Evolutionary conservation across 495 filamentous ascomycete species (phyloP).

Genomic region (Schizothecium vesticola): DNA sequence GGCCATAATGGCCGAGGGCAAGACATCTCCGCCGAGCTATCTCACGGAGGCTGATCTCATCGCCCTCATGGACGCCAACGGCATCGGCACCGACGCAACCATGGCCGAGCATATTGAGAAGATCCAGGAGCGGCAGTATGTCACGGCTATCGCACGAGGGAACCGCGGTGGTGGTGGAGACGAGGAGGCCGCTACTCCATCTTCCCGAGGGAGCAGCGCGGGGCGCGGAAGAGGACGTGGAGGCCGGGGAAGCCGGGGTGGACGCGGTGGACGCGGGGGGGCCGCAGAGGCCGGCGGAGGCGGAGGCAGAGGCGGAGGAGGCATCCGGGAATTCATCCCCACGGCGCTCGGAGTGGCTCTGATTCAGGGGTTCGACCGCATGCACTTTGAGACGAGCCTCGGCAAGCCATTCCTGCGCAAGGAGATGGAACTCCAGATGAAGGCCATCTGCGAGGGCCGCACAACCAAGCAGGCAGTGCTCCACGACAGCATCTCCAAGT

Average conservation of each 20-base stretch:
- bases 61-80: conserved; percentile 95
- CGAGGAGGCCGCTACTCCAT: conserved; percentile 29
- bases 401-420: conserved; percentile 97
- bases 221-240: conserved; percentile 35
- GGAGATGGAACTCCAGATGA: conserved; percentile 95
- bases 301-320: conserved; percentile 15
- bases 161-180: conserved; percentile 30
- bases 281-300: conserved; percentile 36
- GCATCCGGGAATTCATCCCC: conserved; percentile 82
- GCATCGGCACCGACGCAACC: conserved; percentile 95
- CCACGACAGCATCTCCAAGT: conserved; percentile 73
- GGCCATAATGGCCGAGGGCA: conserved; percentile 80
- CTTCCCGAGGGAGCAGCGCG: conserved; percentile 33
- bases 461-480: conserved; percentile 68
- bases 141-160: conserved; percentile 51
- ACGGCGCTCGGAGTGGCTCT: conserved; percentile 85
- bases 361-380: conserved; percentile 86
- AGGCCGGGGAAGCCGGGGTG: conserved; percentile 39
- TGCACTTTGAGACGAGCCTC: conserved; percentile 83
- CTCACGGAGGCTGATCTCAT: conserved; percentile 97
- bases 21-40: conserved; percentile 77
- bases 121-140: conserved; percentile 85
- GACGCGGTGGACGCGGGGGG: conserved; percentile 28
- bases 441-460: conserved; percentile 86
- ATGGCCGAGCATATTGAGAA: conserved; percentile 99